These are phyloP conservation scores for Penium margaritaceum DNA, from an alignment of 139 green algal species.

Conservation along the genomic window DNA sequence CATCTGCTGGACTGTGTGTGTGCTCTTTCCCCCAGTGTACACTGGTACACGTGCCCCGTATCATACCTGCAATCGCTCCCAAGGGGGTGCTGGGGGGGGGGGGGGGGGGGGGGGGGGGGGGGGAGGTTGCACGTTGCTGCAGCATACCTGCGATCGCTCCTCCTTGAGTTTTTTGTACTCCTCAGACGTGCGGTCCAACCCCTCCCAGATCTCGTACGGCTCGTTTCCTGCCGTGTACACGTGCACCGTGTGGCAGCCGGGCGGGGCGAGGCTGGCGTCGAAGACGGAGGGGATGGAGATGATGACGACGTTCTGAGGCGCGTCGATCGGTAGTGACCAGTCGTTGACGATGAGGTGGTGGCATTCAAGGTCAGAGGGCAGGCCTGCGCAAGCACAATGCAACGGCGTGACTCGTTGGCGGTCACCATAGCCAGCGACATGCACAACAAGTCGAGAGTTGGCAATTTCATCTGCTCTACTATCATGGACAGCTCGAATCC, in stretches of 20 bases:
- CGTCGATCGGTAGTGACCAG: slow-evolving; percentile 49
- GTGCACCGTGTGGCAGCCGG: slow-evolving; percentile 51
- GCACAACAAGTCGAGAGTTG: too few relatives aligned
- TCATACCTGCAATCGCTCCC: too few relatives aligned
- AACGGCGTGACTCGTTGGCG: too few relatives aligned
- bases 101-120: too few relatives aligned
- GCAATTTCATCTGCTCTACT: too few relatives aligned
- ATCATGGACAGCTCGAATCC: too few relatives aligned
- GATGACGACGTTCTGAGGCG: slow-evolving; percentile 54
- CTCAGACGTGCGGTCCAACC: slow-evolving; percentile 48
- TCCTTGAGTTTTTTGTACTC: slow-evolving; percentile 72
- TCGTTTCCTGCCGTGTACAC: slow-evolving; percentile 71
- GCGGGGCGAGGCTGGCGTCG: slow-evolving; percentile 61
- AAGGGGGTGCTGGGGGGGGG: too few relatives aligned
- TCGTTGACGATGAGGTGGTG: slow-evolving; percentile 79
- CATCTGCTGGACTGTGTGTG: too few relatives aligned
- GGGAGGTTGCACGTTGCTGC: not conserved
- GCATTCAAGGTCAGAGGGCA: slow-evolving; percentile 64
- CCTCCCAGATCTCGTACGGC: slow-evolving; percentile 67
- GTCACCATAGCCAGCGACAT: too few relatives aligned
- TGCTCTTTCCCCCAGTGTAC: too few relatives aligned
- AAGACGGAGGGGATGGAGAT: slow-evolving; percentile 69
- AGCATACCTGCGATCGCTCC: slow-evolving; percentile 55
- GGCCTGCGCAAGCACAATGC: slow-evolving; percentile 38
- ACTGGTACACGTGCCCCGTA: too few relatives aligned